A percentile compares a stretch with the other conserved stretches of the same genome.
These are phyloP conservation scores for Colletotrichum falcatum DNA, from an alignment of 2,329 filamentous ascomycete genomes.

Conservation along the genomic window DNA sequence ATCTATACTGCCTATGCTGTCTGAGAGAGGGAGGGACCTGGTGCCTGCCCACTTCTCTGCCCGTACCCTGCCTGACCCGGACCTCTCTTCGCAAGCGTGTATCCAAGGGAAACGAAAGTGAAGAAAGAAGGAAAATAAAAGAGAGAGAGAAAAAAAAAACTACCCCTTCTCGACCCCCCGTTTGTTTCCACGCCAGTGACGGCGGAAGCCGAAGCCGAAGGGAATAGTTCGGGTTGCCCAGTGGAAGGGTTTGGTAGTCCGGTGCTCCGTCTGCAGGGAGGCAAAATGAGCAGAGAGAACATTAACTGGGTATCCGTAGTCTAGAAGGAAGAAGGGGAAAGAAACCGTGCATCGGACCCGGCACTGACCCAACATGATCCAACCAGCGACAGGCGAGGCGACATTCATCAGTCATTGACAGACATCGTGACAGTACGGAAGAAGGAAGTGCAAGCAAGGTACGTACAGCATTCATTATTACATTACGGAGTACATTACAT, in stretches of 20 bases:
- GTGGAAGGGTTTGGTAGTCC: slow-evolving; percentile 36
- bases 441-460: background rate
- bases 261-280: slow-evolving; percentile 26
- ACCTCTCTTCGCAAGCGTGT: slow-evolving; percentile 8
- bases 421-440: background rate
- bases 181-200: slow-evolving; percentile 20
- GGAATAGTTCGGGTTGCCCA: slow-evolving; percentile 36
- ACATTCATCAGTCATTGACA: background rate
- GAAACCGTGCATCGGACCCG: slow-evolving; percentile 17
- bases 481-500: too few species aligned
- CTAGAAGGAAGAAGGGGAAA: background rate
- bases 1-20: background rate
- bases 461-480: background rate
- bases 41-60: slow-evolving; percentile 3
- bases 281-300: slow-evolving; percentile 17
- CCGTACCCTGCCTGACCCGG: slow-evolving; percentile 3
- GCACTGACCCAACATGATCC: slow-evolving; percentile 1
- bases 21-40: background rate
- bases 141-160: too few species aligned
- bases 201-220: slow-evolving; percentile 11
- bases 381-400: background rate
- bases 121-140: too few species aligned
- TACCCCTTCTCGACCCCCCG: slow-evolving; percentile 21
- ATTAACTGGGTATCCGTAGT: background rate
- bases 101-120: background rate